Conservation (phyloP, 352 stramenopile genomes). For the Sclerospora graminicola region DNA sequence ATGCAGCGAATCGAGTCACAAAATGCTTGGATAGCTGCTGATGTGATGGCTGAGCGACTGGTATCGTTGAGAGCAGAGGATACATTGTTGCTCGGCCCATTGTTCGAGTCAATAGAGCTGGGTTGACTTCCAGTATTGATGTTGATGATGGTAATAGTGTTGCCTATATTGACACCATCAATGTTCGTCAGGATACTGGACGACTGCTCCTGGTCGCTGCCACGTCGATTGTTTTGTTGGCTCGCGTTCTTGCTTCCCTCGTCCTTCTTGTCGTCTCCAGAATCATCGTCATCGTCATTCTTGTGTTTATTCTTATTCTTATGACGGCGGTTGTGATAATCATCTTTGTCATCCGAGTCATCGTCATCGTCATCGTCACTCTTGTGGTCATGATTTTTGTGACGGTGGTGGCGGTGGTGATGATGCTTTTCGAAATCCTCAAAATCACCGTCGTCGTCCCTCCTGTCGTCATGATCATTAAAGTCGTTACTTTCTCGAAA, state of each 20-base stretch:
- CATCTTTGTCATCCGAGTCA: not conserved
- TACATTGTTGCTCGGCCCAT: not conserved
- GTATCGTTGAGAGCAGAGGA: not conserved
- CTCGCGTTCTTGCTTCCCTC: not conserved
- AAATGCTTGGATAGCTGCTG: conserved; percentile 10
- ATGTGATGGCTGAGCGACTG: conserved; percentile 11
- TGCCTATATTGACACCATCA: conserved; percentile 28
- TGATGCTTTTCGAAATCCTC: not conserved
- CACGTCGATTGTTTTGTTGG: conserved; percentile 1
- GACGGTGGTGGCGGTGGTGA: not conserved
- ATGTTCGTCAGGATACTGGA: conserved; percentile 21
- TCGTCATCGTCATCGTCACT: not conserved
- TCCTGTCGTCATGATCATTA: no score
- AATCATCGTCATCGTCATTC: conserved; percentile 3
- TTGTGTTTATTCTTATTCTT: not conserved
- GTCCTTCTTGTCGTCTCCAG: not conserved
- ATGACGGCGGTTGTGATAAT: not conserved
- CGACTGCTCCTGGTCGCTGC: conserved; percentile 7
- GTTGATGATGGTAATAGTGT: conserved; percentile 30
- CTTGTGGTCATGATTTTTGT: not conserved
- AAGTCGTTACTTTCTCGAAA: no score
- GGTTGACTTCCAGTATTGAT: conserved; percentile 9
- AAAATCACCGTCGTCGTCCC: not conserved
- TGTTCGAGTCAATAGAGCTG: not conserved
- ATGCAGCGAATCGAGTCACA: conserved; percentile 13